These are phyloP conservation scores for Colletotrichum cordylinicola DNA, from an alignment of 2,329 filamentous ascomycete genomes.

Conservation along the genomic window DNA sequence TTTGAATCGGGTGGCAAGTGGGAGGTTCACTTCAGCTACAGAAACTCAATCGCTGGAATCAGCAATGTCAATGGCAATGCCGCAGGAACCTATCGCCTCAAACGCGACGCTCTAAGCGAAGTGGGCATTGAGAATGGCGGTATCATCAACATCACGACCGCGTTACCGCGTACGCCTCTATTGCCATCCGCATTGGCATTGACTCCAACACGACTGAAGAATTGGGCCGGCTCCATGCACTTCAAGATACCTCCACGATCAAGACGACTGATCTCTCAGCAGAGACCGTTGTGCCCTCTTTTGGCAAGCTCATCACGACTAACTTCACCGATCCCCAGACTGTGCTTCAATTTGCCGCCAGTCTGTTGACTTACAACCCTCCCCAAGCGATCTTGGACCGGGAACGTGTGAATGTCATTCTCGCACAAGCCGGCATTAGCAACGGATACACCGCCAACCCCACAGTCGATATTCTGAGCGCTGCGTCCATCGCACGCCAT, in stretches of 20 bases:
- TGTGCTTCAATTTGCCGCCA: not conserved
- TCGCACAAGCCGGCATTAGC: not conserved
- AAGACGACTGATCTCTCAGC: not conserved
- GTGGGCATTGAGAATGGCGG: not conserved
- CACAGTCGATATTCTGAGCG: not conserved
- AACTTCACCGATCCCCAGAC: not conserved
- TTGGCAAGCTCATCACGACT: not conserved
- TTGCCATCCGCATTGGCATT: not conserved
- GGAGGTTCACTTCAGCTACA: not conserved
- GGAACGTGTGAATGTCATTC: not conserved
- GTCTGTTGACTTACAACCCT: not conserved
- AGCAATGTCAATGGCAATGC: not conserved
- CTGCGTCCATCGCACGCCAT: not conserved
- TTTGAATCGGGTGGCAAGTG: not conserved
- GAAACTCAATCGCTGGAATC: not conserved
- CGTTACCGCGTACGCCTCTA: not conserved
- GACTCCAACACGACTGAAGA: not conserved
- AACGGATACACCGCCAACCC: not conserved
- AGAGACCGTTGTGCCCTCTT: not conserved
- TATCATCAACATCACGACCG: not conserved
- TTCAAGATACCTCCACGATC: not conserved
- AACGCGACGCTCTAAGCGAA: not conserved
- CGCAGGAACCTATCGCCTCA: not conserved
- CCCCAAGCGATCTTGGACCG: not conserved
- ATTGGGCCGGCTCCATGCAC: not conserved